Evolutionary conservation across 306 rosid species (phyloP).

Genomic region (Inga laurina): DNA sequence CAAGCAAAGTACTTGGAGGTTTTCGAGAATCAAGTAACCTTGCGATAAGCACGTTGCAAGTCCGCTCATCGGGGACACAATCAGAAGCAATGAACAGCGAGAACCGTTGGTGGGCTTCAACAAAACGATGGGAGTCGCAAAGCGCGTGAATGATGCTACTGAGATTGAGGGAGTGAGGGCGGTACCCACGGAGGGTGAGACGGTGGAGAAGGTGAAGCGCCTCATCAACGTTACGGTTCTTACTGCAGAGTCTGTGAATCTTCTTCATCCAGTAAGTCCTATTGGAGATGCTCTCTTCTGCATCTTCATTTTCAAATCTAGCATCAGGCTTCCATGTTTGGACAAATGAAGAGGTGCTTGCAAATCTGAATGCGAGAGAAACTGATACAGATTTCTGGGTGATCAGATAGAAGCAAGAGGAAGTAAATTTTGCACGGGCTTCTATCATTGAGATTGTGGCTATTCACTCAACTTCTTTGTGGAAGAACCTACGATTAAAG

Average conservation of each 20-base stretch:
- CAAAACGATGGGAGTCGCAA: conserved; percentile 67
- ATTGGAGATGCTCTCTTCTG: conserved; percentile 39
- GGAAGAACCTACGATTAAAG: not conserved
- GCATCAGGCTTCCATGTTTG: not conserved
- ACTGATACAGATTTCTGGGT: conserved; percentile 28
- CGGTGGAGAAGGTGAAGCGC: conserved; percentile 52
- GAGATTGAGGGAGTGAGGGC: conserved; percentile 48
- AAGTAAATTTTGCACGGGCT: not conserved
- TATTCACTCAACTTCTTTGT: not conserved
- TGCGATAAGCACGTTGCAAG: conserved; percentile 78
- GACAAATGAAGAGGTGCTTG: not conserved
- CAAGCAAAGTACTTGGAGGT: conserved; percentile 53
- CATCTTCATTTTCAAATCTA: not conserved
- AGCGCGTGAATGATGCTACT: conserved; percentile 63
- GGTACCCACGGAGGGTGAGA: conserved; percentile 54
- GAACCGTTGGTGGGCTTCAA: conserved; percentile 69
- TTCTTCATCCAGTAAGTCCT: conserved; percentile 49
- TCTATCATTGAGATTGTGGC: not conserved
- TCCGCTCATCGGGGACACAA: conserved; percentile 72
- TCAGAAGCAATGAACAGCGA: conserved; percentile 49
- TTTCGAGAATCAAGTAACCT: conserved; percentile 57
- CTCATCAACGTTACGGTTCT: conserved; percentile 44
- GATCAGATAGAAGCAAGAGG: not conserved
- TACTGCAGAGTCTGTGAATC: conserved; percentile 49
- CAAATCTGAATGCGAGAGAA: conserved; percentile 26